These are phyloP conservation scores for Glycine tomentella DNA, from an alignment of 306 rosid species.

Conservation along the genomic window DNA sequence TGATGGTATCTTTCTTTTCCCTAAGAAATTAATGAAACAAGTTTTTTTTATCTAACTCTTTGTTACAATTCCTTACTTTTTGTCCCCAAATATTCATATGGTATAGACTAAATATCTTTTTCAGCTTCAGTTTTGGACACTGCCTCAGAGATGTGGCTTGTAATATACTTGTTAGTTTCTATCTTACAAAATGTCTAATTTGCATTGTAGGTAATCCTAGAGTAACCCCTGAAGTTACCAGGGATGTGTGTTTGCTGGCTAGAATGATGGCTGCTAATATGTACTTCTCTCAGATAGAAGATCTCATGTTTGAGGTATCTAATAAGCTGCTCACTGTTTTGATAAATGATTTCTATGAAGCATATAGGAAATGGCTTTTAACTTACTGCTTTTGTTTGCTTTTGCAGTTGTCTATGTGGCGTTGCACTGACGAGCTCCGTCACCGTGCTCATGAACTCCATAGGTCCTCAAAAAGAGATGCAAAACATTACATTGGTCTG, in stretches of 20 bases:
- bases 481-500: constrained; percentile 94
- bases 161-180: constrained; percentile 18
- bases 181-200: constrained; percentile 39
- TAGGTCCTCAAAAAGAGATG: constrained; percentile 79
- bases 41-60: background rate
- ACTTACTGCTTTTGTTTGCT: constrained; percentile 5
- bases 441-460: constrained; percentile 84
- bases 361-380: background rate
- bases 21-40: constrained; percentile 21
- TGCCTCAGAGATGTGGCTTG: constrained; percentile 8
- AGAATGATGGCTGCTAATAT: constrained; percentile 99
- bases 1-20: constrained; percentile 71
- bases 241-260: constrained; percentile 97
- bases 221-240: constrained; percentile 98
- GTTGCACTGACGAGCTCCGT: constrained; percentile 88
- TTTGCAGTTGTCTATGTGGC: constrained; percentile 96
- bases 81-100: background rate
- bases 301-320: constrained; percentile 99
- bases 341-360: background rate
- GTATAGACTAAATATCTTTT: background rate
- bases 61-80: background rate
- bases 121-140: background rate
- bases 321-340: constrained; percentile 10
- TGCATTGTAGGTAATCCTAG: constrained; percentile 87
- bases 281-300: constrained; percentile 98